A percentile compares a stretch with the other conserved stretches of the same genome.
Conservation (phyloP, 352 stramenopile species). For the Pythium plurisporium region DNA sequence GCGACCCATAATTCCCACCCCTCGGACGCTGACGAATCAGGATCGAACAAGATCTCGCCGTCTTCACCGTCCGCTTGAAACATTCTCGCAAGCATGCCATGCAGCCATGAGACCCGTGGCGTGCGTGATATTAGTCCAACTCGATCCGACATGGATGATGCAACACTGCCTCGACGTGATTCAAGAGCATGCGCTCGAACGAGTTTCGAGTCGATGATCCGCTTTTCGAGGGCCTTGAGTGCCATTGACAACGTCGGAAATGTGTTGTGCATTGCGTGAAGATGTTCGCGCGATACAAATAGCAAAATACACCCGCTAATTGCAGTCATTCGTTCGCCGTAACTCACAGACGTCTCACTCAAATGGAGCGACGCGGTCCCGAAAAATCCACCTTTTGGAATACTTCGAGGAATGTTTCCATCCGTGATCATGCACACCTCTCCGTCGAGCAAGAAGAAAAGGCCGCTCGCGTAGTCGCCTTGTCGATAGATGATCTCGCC, state of each 20-base stretch:
- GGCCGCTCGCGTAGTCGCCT: constrained; percentile 44
- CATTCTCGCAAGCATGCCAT: neutral
- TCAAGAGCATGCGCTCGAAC: constrained; percentile 26
- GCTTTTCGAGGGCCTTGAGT: constrained; percentile 49
- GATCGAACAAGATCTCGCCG: constrained; percentile 36
- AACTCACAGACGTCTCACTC: constrained; percentile 38
- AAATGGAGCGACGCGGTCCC: constrained; percentile 39
- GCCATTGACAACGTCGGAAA: constrained; percentile 63
- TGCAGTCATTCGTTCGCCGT: constrained; percentile 50
- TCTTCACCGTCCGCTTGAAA: constrained; percentile 19
- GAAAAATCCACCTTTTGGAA: constrained; percentile 52
- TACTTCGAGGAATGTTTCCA: constrained; percentile 26
- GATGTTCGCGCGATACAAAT: constrained; percentile 45
- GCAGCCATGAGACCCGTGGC: neutral
- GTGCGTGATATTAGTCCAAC: neutral
- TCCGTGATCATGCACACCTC: constrained; percentile 47
- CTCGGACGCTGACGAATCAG: constrained; percentile 39
- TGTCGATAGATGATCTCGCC: constrained; percentile 58
- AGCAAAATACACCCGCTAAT: constrained; percentile 56
- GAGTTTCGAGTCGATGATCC: constrained; percentile 43
- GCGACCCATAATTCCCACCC: constrained; percentile 52
- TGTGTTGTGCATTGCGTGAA: constrained; percentile 52
- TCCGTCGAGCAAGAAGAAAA: constrained; percentile 60
- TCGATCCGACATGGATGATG: constrained; percentile 13
- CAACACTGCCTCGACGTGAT: constrained; percentile 1